phyloP scores from a whole-genome alignment of 129 eudicot species.

The Calendula officinalis region DNA sequence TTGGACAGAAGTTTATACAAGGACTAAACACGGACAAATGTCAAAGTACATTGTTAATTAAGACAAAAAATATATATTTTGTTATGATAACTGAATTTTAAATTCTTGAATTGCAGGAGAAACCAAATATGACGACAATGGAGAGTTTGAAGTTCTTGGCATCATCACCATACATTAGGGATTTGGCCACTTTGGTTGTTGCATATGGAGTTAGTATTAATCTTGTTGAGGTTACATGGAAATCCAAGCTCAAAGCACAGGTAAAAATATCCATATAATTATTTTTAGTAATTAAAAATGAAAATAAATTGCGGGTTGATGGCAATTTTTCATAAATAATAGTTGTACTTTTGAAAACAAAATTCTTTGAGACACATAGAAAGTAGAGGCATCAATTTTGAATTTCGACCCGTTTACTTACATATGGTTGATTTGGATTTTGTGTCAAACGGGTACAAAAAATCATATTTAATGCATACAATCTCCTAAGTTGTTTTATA shows the following conservation, averaged over 20 bases:
- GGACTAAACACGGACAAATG: no score
- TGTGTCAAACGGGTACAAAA: no score
- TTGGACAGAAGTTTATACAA: no score
- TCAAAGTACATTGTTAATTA: no score
- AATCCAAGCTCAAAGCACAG: constrained; percentile 99
- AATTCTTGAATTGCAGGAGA: constrained; percentile 52
- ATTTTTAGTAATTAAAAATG: background rate
- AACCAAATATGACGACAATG: constrained; percentile 95
- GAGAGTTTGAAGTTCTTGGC: constrained; percentile 98
- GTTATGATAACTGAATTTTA: no score
- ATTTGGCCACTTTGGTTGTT: constrained; percentile 91
- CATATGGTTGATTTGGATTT: no score
- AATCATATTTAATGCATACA: no score
- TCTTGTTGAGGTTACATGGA: constrained; percentile 99
- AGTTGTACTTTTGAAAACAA: background rate
- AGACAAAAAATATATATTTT: no score
- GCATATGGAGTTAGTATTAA: constrained; percentile 96
- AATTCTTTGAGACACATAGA: no score
- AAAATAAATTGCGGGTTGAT: background rate
- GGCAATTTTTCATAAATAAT: no score
- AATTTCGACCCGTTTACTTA: background rate
- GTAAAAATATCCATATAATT: constrained; percentile 27
- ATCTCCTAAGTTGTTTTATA: no score
- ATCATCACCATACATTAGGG: constrained; percentile 83
- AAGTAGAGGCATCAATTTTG: background rate